Evolutionary conservation across 2,329 filamentous ascomycete genomes (phyloP), one percentile per base, ranked within the genome.

Genomic region (Capronia americana): DNA sequence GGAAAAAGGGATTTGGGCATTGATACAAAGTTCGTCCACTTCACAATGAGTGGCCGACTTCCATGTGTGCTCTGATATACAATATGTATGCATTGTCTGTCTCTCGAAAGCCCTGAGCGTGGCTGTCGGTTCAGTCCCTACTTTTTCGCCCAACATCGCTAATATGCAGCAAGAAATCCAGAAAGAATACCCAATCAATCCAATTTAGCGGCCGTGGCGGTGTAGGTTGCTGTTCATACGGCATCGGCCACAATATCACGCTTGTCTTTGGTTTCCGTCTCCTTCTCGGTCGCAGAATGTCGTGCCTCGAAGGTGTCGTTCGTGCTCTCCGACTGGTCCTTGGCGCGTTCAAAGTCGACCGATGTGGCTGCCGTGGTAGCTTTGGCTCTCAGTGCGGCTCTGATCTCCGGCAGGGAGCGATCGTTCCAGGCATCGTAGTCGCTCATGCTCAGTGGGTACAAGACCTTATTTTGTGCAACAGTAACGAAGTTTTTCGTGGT

Each of bases 391-490:
- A 82, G 70, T 1, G 79, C 80, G 3, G 73, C 75, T 10, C 79
- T 76, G 65, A 87, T 83, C 62, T 83, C 81, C 1, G 78, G 76
- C 61, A 83, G 77, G 61, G 79, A 81, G 32, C 81, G 81, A 32
- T 76, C 71, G 74, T 80, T 81, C 85, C 85, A 87, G 6, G 78
- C 77, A 3, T 75, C 75, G 72, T 80, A 85, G 32, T 82, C 81
- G 64, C 77, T 78, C 68, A 77, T 76, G 73, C 82, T 81, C 34
- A 88, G 77, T 1, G 87, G 87, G 76, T 83, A 88, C 54, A 89
- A 76, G 1, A 86, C 84, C 75, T 84, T 80, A 74, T 87, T 87
- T 24, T 78, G 75, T 0, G 74, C 70, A 23, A 77, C 77, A 51
- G 75, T 70, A 72, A 86, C 81, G 77, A 88, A 90, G 23, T 87